phyloP scores from a whole-genome alignment of 768 basidiomycete genomes.

The Boletus bicolor region DNA sequence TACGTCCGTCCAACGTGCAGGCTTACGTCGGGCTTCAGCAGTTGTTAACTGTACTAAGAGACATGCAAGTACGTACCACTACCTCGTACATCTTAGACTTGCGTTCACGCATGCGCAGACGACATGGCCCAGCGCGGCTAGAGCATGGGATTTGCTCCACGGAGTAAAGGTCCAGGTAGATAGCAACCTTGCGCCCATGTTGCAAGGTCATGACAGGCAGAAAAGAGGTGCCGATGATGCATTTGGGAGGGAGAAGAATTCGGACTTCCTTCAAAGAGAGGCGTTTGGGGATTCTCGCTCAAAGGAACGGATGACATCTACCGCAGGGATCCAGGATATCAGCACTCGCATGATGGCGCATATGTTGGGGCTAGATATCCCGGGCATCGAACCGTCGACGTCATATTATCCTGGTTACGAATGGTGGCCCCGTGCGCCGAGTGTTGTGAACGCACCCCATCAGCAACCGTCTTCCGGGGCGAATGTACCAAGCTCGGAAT shows the following conservation, averaged over 20 bases:
- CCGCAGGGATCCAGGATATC: slow-evolving; percentile 55
- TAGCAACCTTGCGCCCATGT: slow-evolving; percentile 34
- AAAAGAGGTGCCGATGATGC: slow-evolving; percentile 63
- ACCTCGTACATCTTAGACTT: neutral
- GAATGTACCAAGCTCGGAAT: slow-evolving; percentile 1
- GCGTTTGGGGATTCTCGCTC: slow-evolving; percentile 30
- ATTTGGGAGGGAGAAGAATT: slow-evolving; percentile 53
- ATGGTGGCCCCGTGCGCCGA: slow-evolving; percentile 55
- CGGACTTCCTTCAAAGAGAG: slow-evolving; percentile 44
- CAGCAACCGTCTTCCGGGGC: slow-evolving; percentile 6
- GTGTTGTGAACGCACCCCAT: slow-evolving; percentile 14
- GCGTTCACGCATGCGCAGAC: slow-evolving; percentile 36
- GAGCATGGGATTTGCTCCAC: slow-evolving; percentile 63
- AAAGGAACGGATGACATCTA: slow-evolving; percentile 23
- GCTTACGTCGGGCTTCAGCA: slow-evolving; percentile 64
- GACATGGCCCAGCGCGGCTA: slow-evolving; percentile 69
- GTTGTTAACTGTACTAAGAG: slow-evolving; percentile 58
- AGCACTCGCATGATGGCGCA: slow-evolving; percentile 67
- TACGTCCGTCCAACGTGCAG: slow-evolving; percentile 69
- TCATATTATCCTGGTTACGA: slow-evolving; percentile 55
- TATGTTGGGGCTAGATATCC: slow-evolving; percentile 66
- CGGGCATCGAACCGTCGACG: slow-evolving; percentile 53
- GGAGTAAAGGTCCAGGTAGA: slow-evolving; percentile 60
- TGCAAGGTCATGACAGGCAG: slow-evolving; percentile 42
- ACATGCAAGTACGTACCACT: slow-evolving; percentile 54